Evolutionary conservation across 768 basidiomycete genomes (phyloP).

Genomic region (Pisolithus albus): DNA sequence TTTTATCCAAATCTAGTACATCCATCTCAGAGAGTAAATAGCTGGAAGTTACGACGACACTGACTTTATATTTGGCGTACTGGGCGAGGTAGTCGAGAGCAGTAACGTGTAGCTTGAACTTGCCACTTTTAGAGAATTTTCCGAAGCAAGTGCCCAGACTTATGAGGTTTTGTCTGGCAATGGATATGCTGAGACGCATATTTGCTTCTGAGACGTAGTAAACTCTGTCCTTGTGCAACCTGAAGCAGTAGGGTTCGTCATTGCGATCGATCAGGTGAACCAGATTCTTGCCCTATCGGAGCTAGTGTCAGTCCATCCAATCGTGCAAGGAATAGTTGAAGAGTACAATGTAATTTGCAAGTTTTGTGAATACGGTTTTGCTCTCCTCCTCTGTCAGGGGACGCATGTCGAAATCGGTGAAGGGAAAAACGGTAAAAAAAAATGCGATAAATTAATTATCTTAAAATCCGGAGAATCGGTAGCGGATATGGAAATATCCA

Average conservation of each 20-base stretch:
- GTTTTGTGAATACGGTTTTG: slow-evolving; percentile 91
- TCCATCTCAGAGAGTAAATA: neutral
- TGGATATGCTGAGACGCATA: slow-evolving; percentile 87
- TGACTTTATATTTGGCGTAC: slow-evolving; percentile 96
- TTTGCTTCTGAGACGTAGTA: slow-evolving; percentile 95
- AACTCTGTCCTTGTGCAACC: slow-evolving; percentile 89
- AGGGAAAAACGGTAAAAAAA: slow-evolving; percentile 14
- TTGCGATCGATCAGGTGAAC: slow-evolving; percentile 91
- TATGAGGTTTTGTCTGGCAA: slow-evolving; percentile 88
- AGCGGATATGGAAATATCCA: neutral
- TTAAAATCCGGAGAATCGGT: slow-evolving; percentile 3
- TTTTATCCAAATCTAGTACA: slow-evolving; percentile 89
- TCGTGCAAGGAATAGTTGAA: slow-evolving; percentile 4
- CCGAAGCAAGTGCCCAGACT: slow-evolving; percentile 95
- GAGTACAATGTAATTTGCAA: slow-evolving; percentile 89
- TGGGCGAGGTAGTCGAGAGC: slow-evolving; percentile 89
- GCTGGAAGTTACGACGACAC: slow-evolving; percentile 6
- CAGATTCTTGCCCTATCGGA: slow-evolving; percentile 81
- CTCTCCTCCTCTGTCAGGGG: slow-evolving; percentile 97
- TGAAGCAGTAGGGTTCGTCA: slow-evolving; percentile 94
- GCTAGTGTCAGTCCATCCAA: neutral
- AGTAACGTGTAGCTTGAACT: slow-evolving; percentile 96
- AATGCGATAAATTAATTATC: slow-evolving; percentile 6
- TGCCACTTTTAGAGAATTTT: slow-evolving; percentile 94
- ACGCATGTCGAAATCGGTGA: slow-evolving; percentile 52